These are phyloP conservation scores for Paecilomyces dactylethromorphus DNA, from an alignment of 2,329 filamentous ascomycete genomes.

Conservation along the genomic window DNA sequence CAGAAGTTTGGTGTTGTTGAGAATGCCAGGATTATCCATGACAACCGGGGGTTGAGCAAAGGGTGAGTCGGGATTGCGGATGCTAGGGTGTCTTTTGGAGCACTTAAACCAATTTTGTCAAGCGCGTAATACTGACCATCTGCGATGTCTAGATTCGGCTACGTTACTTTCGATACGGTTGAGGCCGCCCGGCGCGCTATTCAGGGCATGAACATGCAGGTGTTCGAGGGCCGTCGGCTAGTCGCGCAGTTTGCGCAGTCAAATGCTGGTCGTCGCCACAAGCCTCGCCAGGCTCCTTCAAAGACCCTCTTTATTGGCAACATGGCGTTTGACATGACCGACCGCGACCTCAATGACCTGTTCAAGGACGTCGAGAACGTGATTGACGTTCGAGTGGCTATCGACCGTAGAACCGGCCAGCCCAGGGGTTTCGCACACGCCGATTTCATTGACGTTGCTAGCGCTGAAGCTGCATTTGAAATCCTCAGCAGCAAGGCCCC, in stretches of 20 bases:
- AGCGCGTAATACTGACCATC: constrained; percentile 5
- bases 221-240: constrained; percentile 59
- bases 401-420: constrained; percentile 73
- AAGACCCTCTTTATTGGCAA: constrained; percentile 77
- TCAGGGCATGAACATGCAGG: constrained; percentile 50
- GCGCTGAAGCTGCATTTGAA: constrained; percentile 56
- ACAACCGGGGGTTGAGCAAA: constrained; percentile 60
- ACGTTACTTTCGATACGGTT: constrained; percentile 53
- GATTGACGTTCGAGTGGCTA: constrained; percentile 70
- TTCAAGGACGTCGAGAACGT: constrained; percentile 67
- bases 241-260: constrained; percentile 53
- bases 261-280: constrained; percentile 6
- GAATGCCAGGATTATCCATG: constrained; percentile 51
- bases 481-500: constrained; percentile 51
- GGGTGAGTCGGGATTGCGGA: constrained; percentile 44
- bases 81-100: neutral
- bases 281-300: constrained; percentile 42
- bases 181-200: constrained; percentile 52
- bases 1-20: constrained; percentile 51
- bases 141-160: constrained; percentile 52
- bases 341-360: constrained; percentile 71
- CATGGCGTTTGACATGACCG: constrained; percentile 78
- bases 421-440: constrained; percentile 79
- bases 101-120: no score
- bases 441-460: constrained; percentile 65